Base-by-base conservation (phyloP, 148 eudicot genomes). In the Amaranthus cruentus region DNA sequence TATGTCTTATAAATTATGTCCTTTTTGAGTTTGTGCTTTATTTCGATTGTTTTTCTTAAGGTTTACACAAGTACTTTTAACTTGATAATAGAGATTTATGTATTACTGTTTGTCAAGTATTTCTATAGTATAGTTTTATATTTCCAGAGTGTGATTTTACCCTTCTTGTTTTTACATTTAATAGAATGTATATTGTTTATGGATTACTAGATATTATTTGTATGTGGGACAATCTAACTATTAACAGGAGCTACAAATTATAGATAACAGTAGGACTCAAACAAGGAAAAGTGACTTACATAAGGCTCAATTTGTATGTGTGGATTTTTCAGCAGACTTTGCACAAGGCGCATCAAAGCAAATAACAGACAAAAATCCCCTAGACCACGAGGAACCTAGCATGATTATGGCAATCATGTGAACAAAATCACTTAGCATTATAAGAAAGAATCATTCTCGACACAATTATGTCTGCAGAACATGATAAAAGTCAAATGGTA, bases 281-380 rank as follows among this genome's bases (percentile, higher is more conserved):
- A 55, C 18, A 68, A 66, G 63, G 68, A 58, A 78, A 59, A 3
- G 42, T 51, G n/a, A 80, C 95, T 85, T 73, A 88, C 95, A 81
- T 90, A 90, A 71, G 86, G 88, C 79, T 90, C 95, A 43, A 90
- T 76, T 50, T 83, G 95, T 78, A 90, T 83, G 85, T 90, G 91
- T 18, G 88, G 84, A 83, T 90, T 90, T 73, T 82, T 89, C 64
- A 88, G 84, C 73, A 90, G 91, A 80, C 95, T 88, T 53, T 84
- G 74, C 58, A 90, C 91, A 71, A 90, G 72, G 68, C 90, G 90
- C 95, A 90, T 90, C 72, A 88, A 74, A 82, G 95, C 89, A 85
- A 90, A 88, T 11, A 90, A 84, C 62, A 90, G 83, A 76, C 47
- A 69, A 56, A 86, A 90, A 76, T 90, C 84, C 51, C 78, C 87